phyloP scores from a whole-genome alignment of 495 filamentous ascomycete genomes.

The Penicillium samsonianum region DNA sequence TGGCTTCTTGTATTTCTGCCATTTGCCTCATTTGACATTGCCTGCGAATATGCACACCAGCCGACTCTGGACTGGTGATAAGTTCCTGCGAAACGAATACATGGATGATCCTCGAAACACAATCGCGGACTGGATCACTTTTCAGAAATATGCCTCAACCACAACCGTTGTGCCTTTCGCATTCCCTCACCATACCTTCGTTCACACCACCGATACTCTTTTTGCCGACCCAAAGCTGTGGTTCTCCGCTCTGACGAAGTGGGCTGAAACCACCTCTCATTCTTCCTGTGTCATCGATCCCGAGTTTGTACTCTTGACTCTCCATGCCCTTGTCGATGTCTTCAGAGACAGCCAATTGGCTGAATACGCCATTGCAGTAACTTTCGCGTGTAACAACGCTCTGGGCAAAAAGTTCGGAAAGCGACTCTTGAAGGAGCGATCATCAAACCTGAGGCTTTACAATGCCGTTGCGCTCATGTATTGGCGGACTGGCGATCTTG shows the following conservation, averaged over 20 bases:
- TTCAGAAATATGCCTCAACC: conserved; percentile 11
- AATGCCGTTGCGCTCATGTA: conserved; percentile 78
- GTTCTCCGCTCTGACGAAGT: conserved; percentile 46
- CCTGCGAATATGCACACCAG: conserved; percentile 24
- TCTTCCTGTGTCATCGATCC: conserved; percentile 29
- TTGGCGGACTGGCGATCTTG: conserved; percentile 53
- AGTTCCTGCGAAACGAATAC: conserved; percentile 49
- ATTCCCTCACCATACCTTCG: conserved; percentile 37
- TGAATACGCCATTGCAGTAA: conserved; percentile 72
- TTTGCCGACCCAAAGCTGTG: conserved; percentile 40
- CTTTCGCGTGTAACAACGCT: conserved; percentile 55
- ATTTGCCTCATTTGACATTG: conserved; percentile 54
- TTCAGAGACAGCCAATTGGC: conserved; percentile 55
- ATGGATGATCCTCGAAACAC: conserved; percentile 27
- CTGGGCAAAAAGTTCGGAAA: conserved; percentile 73
- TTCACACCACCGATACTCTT: conserved; percentile 40
- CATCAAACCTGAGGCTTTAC: conserved; percentile 68
- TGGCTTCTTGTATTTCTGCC: conserved; percentile 69
- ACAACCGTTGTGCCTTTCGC: conserved; percentile 21
- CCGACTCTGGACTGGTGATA: conserved; percentile 43
- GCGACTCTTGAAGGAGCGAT: conserved; percentile 64
- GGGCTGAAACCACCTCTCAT: conserved; percentile 24
- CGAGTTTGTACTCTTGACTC: conserved; percentile 52
- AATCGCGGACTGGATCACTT: conserved; percentile 33
- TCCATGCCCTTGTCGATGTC: conserved; percentile 57